Percentiles rank a stretch among this genome's conserved stretches.
Evolutionary conservation across 495 filamentous ascomycete species (phyloP).

Genomic region (Barbatosphaeria neglecta): DNA sequence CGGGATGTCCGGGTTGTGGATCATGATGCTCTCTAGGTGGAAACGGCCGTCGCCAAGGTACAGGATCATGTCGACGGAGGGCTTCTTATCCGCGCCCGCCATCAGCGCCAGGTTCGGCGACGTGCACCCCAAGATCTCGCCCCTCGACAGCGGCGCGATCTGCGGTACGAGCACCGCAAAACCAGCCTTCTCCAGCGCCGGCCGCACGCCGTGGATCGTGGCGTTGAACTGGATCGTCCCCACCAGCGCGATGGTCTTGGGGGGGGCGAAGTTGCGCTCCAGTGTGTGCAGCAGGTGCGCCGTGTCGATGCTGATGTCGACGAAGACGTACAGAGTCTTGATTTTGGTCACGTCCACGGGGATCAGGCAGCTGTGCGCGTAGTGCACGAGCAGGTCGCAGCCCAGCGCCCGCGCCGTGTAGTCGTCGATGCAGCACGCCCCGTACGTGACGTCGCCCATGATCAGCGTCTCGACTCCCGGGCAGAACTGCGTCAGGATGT

Average conservation of each 20-base stretch:
- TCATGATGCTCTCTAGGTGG: constrained; percentile 97
- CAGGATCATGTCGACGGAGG: constrained; percentile 62
- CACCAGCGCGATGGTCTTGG: constrained; percentile 82
- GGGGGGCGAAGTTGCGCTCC: constrained; percentile 74
- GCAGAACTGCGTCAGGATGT: constrained; percentile 93
- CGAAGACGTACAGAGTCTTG: constrained; percentile 93
- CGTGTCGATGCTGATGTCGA: constrained; percentile 92
- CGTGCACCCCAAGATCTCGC: constrained; percentile 93
- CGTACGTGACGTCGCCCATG: constrained; percentile 99
- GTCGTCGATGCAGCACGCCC: constrained; percentile 97
- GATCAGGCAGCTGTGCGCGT: constrained; percentile 92
- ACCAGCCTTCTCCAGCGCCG: constrained; percentile 65
- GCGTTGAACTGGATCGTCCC: constrained; percentile 99
- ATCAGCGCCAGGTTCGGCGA: constrained; percentile 61
- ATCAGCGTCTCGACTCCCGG: constrained; percentile 83
- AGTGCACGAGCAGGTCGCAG: constrained; percentile 92
- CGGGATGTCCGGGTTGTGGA: constrained; percentile 81
- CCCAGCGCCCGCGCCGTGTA: constrained; percentile 90
- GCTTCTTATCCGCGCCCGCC: constrained; percentile 26
- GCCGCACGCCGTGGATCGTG: constrained; percentile 72
- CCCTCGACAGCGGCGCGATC: constrained; percentile 81
- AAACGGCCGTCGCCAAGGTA: constrained; percentile 96
- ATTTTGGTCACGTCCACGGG: constrained; percentile 92
- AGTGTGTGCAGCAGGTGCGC: constrained; percentile 74
- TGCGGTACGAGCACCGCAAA: constrained; percentile 81